These are phyloP conservation scores for Penicillium pancosmium DNA, from an alignment of 495 filamentous ascomycete genomes.

Conservation along the genomic window DNA sequence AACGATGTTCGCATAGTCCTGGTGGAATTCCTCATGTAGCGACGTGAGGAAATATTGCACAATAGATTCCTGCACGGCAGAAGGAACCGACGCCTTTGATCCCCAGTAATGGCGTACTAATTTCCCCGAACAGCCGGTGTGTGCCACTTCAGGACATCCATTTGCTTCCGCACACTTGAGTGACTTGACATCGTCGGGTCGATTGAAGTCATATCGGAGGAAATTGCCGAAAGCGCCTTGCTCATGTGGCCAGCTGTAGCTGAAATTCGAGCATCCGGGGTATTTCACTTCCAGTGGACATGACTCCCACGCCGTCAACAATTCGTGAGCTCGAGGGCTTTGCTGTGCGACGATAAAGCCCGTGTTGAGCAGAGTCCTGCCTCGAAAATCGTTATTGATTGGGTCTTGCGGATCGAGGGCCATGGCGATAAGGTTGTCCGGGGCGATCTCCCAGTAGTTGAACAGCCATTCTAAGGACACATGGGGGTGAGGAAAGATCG, in stretches of 20 bases:
- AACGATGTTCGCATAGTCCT: constrained; percentile 1
- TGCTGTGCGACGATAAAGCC: constrained; percentile 44
- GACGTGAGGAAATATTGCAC: constrained; percentile 16
- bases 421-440: constrained; percentile 46
- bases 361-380: constrained; percentile 38
- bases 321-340: constrained; percentile 36
- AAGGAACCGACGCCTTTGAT: constrained; percentile 12
- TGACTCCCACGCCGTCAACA: constrained; percentile 40
- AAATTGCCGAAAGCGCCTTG: constrained; percentile 15
- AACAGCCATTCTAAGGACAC: constrained; percentile 57
- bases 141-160: constrained; percentile 20
- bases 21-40: constrained; percentile 20
- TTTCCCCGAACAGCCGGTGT: constrained; percentile 19
- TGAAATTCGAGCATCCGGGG: constrained; percentile 34
- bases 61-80: constrained; percentile 16
- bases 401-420: constrained; percentile 40
- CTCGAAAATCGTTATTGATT: constrained; percentile 32
- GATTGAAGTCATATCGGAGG: constrained; percentile 35
- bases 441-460: constrained; percentile 53
- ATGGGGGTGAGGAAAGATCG: constrained; percentile 49
- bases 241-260: constrained; percentile 38
- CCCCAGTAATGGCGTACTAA: constrained; percentile 27
- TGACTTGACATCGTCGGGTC: constrained; percentile 35
- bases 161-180: constrained; percentile 44
- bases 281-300: constrained; percentile 35